These are phyloP conservation scores for Crithidia sp. DNA, from an alignment of 208 protist genomes.

Conservation along the genomic window DNA sequence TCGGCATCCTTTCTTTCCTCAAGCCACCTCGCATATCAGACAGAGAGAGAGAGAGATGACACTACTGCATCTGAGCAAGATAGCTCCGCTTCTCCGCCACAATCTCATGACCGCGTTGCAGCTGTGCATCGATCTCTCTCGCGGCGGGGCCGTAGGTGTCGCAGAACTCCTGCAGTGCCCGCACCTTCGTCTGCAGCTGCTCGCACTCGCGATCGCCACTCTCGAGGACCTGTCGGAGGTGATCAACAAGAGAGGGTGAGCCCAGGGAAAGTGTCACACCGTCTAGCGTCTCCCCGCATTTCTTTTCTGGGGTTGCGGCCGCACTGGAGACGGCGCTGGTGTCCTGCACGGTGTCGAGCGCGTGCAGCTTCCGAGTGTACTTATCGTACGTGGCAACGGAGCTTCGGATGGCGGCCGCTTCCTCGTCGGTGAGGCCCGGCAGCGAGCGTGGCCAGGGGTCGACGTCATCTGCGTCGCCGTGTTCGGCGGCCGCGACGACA, in stretches of 20 bases:
- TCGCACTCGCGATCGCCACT: conserved; percentile 17
- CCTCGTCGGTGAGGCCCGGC: conserved; percentile 50
- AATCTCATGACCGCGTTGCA: conserved; percentile 19
- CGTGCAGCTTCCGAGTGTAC: conserved; percentile 37
- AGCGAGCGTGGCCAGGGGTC: conserved; percentile 43
- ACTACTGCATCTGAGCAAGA: conserved; percentile 7
- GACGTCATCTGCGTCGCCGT: conserved; percentile 1
- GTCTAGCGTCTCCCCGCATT: not conserved
- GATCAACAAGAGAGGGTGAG: conserved; percentile 7
- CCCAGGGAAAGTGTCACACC: not conserved
- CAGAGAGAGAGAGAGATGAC: not conserved
- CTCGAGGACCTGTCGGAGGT: conserved; percentile 17
- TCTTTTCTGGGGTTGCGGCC: not conserved
- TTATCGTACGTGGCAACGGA: conserved; percentile 47
- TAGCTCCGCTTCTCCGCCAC: conserved; percentile 16
- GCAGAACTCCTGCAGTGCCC: conserved; percentile 20
- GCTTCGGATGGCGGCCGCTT: conserved; percentile 23
- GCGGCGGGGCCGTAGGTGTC: conserved; percentile 24
- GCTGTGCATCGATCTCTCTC: conserved; percentile 22
- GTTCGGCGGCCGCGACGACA: conserved; percentile 2
- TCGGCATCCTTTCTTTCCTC: not conserved
- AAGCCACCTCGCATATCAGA: not conserved
- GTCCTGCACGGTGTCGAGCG: not conserved
- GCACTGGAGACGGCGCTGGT: not conserved
- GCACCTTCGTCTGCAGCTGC: conserved; percentile 23